phyloP scores from a whole-genome alignment of 2,329 filamentous ascomycete species.

The Exophiala phaeomuriformis region DNA sequence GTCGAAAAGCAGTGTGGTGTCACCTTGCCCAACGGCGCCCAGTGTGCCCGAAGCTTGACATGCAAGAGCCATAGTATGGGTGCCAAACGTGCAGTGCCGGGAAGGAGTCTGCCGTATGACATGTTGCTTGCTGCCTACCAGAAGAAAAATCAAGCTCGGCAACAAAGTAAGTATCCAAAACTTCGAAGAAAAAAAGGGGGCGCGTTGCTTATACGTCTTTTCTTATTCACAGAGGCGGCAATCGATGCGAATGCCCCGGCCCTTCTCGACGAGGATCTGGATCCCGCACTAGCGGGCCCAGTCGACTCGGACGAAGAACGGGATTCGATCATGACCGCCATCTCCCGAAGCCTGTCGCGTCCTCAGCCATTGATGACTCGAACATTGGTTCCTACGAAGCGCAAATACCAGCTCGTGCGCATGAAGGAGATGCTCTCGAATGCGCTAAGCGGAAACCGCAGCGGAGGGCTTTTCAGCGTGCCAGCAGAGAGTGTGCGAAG shows the following conservation, averaged over 20 bases:
- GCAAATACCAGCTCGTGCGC: conserved; percentile 55
- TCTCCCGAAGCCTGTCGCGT: conserved; percentile 54
- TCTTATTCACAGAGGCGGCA: conserved; percentile 61
- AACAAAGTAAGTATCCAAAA: conserved; percentile 68
- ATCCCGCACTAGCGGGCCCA: conserved; percentile 46
- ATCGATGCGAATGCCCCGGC: conserved; percentile 88
- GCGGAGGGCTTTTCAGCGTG: conserved; percentile 39
- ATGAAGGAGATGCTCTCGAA: conserved; percentile 58
- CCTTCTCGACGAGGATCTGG: conserved; percentile 26
- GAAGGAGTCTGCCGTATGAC: conserved; percentile 81
- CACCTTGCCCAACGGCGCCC: conserved; percentile 71
- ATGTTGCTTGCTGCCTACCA: conserved; percentile 83
- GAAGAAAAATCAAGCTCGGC: conserved; percentile 98
- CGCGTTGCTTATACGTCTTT: conserved; percentile 22
- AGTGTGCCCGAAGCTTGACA: conserved; percentile 79
- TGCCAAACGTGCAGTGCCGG: conserved; percentile 79
- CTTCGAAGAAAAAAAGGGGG: not conserved
- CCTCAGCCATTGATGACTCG: conserved; percentile 71
- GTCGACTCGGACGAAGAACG: conserved; percentile 95
- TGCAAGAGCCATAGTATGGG: conserved; percentile 97
- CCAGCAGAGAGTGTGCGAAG: conserved; percentile 20
- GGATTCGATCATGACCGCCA: conserved; percentile 74
- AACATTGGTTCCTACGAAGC: conserved; percentile 42
- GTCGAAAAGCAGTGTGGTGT: conserved; percentile 93
- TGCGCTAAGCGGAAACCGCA: conserved; percentile 47